Conservation (phyloP, 2,329 filamentous ascomycete species). For the Ampelomyces quisqualis region DNA sequence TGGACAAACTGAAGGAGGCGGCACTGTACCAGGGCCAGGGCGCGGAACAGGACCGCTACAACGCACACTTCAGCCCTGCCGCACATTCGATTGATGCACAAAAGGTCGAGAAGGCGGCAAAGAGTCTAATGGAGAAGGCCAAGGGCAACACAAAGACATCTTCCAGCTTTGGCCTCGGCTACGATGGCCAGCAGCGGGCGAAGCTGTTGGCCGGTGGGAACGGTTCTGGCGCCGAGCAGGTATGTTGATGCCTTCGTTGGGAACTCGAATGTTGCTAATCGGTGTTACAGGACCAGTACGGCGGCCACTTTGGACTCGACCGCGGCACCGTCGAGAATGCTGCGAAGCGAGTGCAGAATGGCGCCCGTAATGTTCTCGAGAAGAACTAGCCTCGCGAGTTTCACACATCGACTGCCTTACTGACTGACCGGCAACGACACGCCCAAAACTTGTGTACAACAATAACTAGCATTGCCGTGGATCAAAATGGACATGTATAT, state of each 20-base stretch:
- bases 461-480: neutral
- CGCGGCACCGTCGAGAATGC: constrained; percentile 23
- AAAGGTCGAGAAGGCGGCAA: constrained; percentile 26
- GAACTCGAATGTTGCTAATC: constrained; percentile 6
- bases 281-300: constrained; percentile 30
- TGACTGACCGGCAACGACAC: neutral
- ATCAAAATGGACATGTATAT: neutral
- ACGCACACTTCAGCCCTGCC: constrained; percentile 25
- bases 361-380: constrained; percentile 21
- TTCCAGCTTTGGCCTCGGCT: constrained; percentile 28
- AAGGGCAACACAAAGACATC: constrained; percentile 26
- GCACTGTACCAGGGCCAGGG: constrained; percentile 17
- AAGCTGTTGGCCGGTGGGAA: constrained; percentile 29
- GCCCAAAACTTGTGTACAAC: constrained; percentile 7
- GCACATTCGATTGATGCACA: constrained; percentile 25
- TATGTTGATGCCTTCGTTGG: constrained; percentile 11
- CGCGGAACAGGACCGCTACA: constrained; percentile 30
- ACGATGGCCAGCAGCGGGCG: constrained; percentile 35
- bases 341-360: constrained; percentile 30
- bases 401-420: neutral
- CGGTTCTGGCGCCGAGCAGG: constrained; percentile 40
- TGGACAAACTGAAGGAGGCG: constrained; percentile 20
- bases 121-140: constrained; percentile 23
- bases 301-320: constrained; percentile 31
- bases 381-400: too few relatives aligned